Conservation (phyloP, 2,329 filamentous ascomycete species). For the Epichloe bromicola region DNA sequence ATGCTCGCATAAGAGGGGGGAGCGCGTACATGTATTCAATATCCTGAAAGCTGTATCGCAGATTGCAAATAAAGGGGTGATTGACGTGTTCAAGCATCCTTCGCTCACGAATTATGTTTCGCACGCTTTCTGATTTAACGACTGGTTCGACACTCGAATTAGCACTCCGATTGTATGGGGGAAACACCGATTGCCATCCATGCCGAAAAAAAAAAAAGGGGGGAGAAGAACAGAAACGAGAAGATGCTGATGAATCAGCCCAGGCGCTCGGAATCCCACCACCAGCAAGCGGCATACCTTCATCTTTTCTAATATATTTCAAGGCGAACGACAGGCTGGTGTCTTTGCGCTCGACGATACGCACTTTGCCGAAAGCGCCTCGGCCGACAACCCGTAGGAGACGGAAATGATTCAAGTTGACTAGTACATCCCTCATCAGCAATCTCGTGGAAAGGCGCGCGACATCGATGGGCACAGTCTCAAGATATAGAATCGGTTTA, state of each 20-base stretch:
- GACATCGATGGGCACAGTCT: neutral
- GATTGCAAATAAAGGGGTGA: conserved; percentile 94
- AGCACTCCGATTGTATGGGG: neutral
- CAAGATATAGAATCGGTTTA: too few species aligned
- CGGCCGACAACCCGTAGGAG: conserved; percentile 91
- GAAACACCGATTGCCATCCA: neutral
- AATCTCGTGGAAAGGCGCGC: neutral
- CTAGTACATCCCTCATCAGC: conserved; percentile 29
- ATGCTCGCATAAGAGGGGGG: neutral
- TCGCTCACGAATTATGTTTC: conserved; percentile 94
- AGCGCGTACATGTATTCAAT: conserved; percentile 87
- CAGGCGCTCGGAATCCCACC: neutral
- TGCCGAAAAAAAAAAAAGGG: too few species aligned
- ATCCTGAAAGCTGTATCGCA: conserved; percentile 98
- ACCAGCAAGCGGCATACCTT: conserved; percentile 45
- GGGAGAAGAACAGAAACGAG: too few species aligned
- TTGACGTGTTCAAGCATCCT: conserved; percentile 97
- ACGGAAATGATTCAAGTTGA: conserved; percentile 95
- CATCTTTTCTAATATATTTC: conserved; percentile 98
- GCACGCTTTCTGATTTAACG: conserved; percentile 91
- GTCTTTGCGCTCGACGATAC: conserved; percentile 96
- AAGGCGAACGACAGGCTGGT: conserved; percentile 86
- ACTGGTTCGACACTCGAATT: conserved; percentile 39
- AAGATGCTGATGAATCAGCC: neutral
- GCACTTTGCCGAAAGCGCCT: conserved; percentile 95